Conservation (phyloP, 2,329 filamentous ascomycete species). For the Sarocladium kiliense region DNA sequence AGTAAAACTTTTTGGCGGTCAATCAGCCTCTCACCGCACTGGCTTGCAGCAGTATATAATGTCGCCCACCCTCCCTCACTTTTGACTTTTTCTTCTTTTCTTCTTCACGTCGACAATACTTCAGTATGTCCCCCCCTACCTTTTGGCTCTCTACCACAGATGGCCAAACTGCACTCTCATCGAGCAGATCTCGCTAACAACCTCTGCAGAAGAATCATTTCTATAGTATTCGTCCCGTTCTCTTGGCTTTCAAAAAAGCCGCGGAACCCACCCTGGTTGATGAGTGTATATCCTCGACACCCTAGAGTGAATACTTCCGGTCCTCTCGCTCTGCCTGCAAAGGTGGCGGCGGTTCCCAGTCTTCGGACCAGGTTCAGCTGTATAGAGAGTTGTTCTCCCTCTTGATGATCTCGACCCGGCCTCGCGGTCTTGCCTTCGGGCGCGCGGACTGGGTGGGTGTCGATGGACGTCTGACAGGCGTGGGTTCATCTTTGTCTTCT, state of each 20-base stretch:
- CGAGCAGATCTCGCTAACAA: slow-evolving; percentile 17
- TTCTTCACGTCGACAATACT: slow-evolving; percentile 60
- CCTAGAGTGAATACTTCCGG: slow-evolving; percentile 76
- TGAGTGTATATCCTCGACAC: slow-evolving; percentile 80
- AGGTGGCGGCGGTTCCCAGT: slow-evolving; percentile 44
- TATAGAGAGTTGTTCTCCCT: slow-evolving; percentile 66
- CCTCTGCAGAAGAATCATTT: slow-evolving; percentile 75
- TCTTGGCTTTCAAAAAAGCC: slow-evolving; percentile 91
- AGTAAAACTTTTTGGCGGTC: slow-evolving; percentile 30
- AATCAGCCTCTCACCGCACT: slow-evolving; percentile 17
- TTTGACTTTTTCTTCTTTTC: slow-evolving; percentile 38
- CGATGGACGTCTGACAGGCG: slow-evolving; percentile 86
- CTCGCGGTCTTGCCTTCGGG: slow-evolving; percentile 67
- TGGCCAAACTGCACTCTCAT: no score
- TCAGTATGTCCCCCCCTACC: slow-evolving; percentile 40
- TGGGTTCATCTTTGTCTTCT: slow-evolving; percentile 28
- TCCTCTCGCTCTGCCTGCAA: slow-evolving; percentile 58
- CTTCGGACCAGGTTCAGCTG: slow-evolving; percentile 36
- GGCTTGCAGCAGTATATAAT: slow-evolving; percentile 36
- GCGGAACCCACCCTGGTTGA: slow-evolving; percentile 95
- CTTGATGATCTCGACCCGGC: slow-evolving; percentile 87
- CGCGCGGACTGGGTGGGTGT: slow-evolving; percentile 72
- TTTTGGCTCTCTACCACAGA: slow-evolving; percentile 13
- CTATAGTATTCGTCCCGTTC: slow-evolving; percentile 87
- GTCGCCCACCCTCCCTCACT: slow-evolving; percentile 16